Conservation (phyloP, 2,329 filamentous ascomycete species). For the Aspergillus novoparasiticus region DNA sequence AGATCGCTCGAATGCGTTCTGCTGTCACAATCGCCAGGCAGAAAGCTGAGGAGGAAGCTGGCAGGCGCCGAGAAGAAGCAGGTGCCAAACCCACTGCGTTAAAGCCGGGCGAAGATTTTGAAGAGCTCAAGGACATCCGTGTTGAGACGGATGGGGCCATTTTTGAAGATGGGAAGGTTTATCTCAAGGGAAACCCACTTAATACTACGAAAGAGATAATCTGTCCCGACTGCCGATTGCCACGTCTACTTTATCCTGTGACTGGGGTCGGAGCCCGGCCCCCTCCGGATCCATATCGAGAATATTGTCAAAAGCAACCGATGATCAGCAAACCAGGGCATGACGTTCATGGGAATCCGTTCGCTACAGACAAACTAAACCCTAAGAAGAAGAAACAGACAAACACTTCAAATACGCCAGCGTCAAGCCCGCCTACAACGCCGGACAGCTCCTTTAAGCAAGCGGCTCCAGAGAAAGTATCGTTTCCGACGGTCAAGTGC, state of each 20-base stretch:
- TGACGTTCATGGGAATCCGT: constrained; percentile 62
- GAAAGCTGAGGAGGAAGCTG: constrained; percentile 45
- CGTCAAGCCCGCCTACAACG: constrained; percentile 37
- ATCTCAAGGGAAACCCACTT: constrained; percentile 60
- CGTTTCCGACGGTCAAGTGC: constrained; percentile 52
- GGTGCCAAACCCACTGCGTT: constrained; percentile 34
- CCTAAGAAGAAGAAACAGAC: constrained; percentile 49
- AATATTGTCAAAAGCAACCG: constrained; percentile 63
- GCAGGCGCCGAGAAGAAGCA: constrained; percentile 33
- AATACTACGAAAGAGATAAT: constrained; percentile 61
- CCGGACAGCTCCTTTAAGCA: constrained; percentile 37
- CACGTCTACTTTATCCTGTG: constrained; percentile 60
- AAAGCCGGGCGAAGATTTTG: constrained; percentile 37
- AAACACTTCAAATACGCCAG: constrained; percentile 37
- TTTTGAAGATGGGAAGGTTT: constrained; percentile 56
- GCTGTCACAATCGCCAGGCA: constrained; percentile 48
- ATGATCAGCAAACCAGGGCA: constrained; percentile 60
- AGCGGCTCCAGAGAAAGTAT: constrained; percentile 31
- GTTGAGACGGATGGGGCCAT: constrained; percentile 55
- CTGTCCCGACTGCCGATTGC: constrained; percentile 63
- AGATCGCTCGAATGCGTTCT: constrained; percentile 60
- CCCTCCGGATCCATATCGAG: constrained; percentile 52
- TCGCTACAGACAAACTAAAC: constrained; percentile 46
- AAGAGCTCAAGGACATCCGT: constrained; percentile 39
- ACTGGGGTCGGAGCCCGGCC: constrained; percentile 53